Conservation (phyloP, 139 green algal species). For the Tetradesmus obliquus region DNA sequence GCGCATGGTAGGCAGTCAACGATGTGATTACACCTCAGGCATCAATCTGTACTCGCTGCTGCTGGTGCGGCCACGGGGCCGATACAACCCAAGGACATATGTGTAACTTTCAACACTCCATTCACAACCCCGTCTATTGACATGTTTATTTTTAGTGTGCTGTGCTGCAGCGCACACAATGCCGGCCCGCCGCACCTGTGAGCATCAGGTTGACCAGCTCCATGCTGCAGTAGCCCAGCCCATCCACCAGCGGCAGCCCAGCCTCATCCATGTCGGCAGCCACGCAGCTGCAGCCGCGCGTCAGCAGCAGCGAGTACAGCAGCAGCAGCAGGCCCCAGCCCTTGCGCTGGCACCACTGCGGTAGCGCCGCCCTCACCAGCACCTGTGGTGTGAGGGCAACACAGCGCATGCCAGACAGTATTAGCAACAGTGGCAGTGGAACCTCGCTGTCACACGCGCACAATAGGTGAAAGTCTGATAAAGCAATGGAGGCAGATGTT, state of each 20-base stretch:
- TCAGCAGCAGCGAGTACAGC: slow-evolving; percentile 63
- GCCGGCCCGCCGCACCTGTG: slow-evolving; percentile 31
- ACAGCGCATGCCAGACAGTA: not conserved
- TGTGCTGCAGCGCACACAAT: no score
- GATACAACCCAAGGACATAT: no score
- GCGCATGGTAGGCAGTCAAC: not conserved
- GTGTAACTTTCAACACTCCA: no score
- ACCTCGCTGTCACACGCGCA: not conserved
- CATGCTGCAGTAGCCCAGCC: slow-evolving; percentile 74
- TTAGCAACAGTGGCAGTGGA: not conserved
- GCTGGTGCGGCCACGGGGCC: not conserved
- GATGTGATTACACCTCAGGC: not conserved
- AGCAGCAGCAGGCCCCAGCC: slow-evolving; percentile 75
- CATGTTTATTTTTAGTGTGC: no score
- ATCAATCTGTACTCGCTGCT: not conserved
- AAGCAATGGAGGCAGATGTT: not conserved
- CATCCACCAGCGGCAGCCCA: slow-evolving; percentile 54
- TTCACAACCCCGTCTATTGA: no score
- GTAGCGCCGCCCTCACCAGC: not conserved
- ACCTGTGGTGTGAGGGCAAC: not conserved
- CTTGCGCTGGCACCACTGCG: slow-evolving; percentile 23
- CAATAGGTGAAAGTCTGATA: not conserved
- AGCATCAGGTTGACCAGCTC: slow-evolving; percentile 76
- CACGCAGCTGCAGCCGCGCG: slow-evolving; percentile 13
- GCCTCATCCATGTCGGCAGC: slow-evolving; percentile 74